Evolutionary conservation across 352 stramenopile species (phyloP).

Genomic region (Globisporangium echinulatum): DNA sequence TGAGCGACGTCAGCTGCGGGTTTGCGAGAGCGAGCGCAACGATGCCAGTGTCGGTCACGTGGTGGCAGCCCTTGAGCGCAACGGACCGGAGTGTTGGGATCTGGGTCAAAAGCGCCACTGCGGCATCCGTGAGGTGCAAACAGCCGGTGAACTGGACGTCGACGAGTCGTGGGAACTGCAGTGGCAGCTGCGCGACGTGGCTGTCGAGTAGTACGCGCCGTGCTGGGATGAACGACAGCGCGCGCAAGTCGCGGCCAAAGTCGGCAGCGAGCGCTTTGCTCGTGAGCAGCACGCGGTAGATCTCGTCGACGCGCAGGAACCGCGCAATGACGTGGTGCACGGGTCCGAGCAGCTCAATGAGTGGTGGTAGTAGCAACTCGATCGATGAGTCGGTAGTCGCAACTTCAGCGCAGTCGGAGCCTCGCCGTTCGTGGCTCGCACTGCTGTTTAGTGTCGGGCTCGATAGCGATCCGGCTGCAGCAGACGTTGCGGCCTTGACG

Average conservation of each 20-base stretch:
- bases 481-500: slow-evolving; percentile 16
- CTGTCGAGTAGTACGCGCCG: slow-evolving; percentile 37
- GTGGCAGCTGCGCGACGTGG: slow-evolving; percentile 30
- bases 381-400: background rate
- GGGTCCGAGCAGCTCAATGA: slow-evolving; percentile 17
- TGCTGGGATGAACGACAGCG: slow-evolving; percentile 53
- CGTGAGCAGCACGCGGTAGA: slow-evolving; percentile 43
- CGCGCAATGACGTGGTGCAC: slow-evolving; percentile 40
- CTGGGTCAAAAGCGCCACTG: slow-evolving; percentile 29
- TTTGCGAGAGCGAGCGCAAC: slow-evolving; percentile 15
- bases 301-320: slow-evolving; percentile 42
- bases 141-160: slow-evolving; percentile 63
- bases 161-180: slow-evolving; percentile 41
- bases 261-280: slow-evolving; percentile 39
- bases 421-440: background rate
- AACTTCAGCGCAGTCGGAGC: background rate
- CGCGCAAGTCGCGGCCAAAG: slow-evolving; percentile 29
- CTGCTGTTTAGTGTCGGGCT: background rate
- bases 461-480: background rate
- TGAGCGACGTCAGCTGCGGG: slow-evolving; percentile 45
- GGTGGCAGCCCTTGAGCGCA: slow-evolving; percentile 65
- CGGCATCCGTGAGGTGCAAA: slow-evolving; percentile 41
- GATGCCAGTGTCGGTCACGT: slow-evolving; percentile 36
- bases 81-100: slow-evolving; percentile 33
- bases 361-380: background rate